Evolutionary conservation across 306 rosid species (phyloP).

Genomic region (Hylodesmum podocarpum): DNA sequence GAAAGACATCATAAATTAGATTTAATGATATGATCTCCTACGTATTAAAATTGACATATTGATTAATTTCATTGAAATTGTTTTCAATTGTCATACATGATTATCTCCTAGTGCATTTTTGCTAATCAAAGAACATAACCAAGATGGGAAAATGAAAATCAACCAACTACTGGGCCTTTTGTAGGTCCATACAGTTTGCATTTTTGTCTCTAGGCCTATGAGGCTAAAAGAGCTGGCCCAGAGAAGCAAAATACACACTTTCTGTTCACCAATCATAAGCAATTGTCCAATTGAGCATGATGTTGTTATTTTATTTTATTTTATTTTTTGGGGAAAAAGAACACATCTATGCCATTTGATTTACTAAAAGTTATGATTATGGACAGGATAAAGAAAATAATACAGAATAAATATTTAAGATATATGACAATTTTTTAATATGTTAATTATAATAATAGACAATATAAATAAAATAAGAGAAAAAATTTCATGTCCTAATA

Average conservation of each 20-base stretch:
- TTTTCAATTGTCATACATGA: not conserved
- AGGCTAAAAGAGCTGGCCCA: not conserved
- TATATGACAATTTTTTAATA: too few species aligned
- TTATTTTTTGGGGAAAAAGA: not conserved
- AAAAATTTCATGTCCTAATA: too few species aligned
- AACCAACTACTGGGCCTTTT: not conserved
- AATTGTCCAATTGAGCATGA: not conserved
- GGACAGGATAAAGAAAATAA: too few species aligned
- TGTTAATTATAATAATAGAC: too few species aligned
- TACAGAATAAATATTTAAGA: too few species aligned
- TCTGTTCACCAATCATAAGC: not conserved
- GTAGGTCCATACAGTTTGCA: not conserved
- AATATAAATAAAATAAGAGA: too few species aligned
- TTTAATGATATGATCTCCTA: not conserved
- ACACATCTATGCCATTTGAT: too few species aligned
- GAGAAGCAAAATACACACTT: not conserved
- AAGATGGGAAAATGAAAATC: not conserved
- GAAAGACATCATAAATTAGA: not conserved
- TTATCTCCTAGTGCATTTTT: not conserved
- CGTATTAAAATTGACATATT: not conserved
- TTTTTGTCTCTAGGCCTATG: constrained; percentile 4
- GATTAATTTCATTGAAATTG: not conserved
- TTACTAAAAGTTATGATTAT: too few species aligned
- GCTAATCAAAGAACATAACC: not conserved
- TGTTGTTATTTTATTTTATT: not conserved